Conservation (phyloP, 345 rosid genomes). For the Bruguiera gymnorhiza region DNA sequence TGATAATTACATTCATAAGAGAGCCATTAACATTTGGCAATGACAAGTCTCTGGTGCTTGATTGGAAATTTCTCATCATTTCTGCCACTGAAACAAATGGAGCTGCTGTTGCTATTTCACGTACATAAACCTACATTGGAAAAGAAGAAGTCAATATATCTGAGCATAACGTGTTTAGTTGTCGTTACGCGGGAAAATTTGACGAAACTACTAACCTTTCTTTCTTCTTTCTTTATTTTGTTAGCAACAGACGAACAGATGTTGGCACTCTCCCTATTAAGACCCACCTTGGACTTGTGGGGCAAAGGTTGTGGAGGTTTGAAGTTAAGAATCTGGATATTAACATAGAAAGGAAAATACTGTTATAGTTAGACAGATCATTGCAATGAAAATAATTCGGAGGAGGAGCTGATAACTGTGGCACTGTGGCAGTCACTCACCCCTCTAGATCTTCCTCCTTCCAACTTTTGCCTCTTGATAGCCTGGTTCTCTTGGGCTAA, state of each 20-base stretch:
- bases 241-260: conserved; percentile 40
- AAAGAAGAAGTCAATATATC: neutral
- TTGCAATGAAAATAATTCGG: neutral
- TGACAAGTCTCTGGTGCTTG: conserved; percentile 75
- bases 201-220: conserved; percentile 60
- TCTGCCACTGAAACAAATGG: conserved; percentile 79
- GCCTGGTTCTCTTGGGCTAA: conserved; percentile 90
- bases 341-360: neutral
- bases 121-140: conserved; percentile 46
- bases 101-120: conserved; percentile 40
- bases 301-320: conserved; percentile 57
- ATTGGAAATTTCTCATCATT: conserved; percentile 80
- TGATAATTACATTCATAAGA: conserved; percentile 38
- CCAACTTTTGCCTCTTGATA: conserved; percentile 92
- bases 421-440: conserved; percentile 27
- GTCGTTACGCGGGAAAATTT: neutral
- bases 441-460: conserved; percentile 86
- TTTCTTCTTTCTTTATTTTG: conserved; percentile 51
- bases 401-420: neutral
- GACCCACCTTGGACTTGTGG: conserved; percentile 81
- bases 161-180: too few relatives aligned
- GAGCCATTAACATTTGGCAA: conserved; percentile 40
- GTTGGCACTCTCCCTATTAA: conserved; percentile 41
- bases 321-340: conserved; percentile 69
- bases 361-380: neutral